A percentile compares a stretch with the other conserved stretches of the same genome.
Evolutionary conservation across 2,329 filamentous ascomycete species (phyloP).

Genomic region (Fusarium oligoseptatum): DNA sequence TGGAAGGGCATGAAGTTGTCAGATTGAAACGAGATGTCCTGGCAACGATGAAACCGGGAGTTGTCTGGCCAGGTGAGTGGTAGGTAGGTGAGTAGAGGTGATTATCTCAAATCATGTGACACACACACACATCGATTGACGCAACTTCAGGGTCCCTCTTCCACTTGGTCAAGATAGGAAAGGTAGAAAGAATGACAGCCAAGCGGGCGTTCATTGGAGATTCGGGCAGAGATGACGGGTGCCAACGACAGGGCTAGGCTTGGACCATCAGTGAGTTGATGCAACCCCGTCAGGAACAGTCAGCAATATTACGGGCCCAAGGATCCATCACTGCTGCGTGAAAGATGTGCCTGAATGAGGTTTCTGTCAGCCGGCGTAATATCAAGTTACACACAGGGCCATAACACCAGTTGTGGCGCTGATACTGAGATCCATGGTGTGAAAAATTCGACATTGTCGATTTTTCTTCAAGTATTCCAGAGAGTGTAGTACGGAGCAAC

Average conservation of each 20-base stretch:
- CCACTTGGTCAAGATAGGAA: neutral
- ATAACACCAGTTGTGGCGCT: conserved; percentile 2
- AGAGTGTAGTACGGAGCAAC: neutral
- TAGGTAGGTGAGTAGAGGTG: neutral
- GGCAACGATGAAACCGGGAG: neutral
- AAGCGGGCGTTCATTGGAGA: conserved; percentile 19
- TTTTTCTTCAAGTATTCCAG: neutral
- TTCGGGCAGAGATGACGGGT: conserved; percentile 2
- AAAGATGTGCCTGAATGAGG: neutral
- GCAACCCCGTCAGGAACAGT: conserved; percentile 17
- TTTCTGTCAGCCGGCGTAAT: neutral
- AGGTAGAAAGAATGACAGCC: conserved; percentile 7
- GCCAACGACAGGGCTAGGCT: conserved; percentile 4
- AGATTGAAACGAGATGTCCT: neutral
- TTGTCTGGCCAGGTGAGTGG: neutral
- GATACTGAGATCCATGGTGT: neutral
- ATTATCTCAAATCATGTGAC: neutral
- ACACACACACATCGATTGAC: neutral
- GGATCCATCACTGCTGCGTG: neutral
- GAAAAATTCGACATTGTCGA: neutral
- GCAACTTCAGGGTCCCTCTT: neutral
- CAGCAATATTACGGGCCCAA: neutral
- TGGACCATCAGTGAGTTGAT: conserved; percentile 11
- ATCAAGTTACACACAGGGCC: neutral
- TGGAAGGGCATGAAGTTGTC: neutral